Conservation (phyloP, 495 filamentous ascomycete genomes). For the Daldinia childiae region DNA sequence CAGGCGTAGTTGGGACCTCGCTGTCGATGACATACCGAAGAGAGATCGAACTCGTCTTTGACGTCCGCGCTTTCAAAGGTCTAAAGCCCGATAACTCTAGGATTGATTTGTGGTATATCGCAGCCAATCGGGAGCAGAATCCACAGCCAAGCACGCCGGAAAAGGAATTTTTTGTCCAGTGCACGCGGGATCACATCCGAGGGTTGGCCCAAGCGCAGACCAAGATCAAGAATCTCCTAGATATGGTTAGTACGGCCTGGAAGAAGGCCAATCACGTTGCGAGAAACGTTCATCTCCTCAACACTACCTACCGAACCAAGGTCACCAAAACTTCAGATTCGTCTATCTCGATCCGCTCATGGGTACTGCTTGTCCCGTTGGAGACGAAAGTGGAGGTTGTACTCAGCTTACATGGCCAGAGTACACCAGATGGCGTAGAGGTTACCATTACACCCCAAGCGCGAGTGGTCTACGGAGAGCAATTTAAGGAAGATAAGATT, state of each 20-base stretch:
- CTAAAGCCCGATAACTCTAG: constrained; percentile 39
- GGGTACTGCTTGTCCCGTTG: constrained; percentile 65
- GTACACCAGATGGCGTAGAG: constrained; percentile 49
- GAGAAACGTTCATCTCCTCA: constrained; percentile 64
- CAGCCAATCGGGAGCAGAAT: constrained; percentile 58
- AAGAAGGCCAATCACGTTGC: constrained; percentile 61
- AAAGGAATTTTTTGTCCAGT: constrained; percentile 76
- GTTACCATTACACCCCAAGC: constrained; percentile 59
- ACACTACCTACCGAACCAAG: constrained; percentile 62
- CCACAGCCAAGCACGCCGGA: constrained; percentile 60
- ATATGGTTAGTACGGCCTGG: constrained; percentile 67
- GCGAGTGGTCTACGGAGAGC: constrained; percentile 72
- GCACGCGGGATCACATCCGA: constrained; percentile 67
- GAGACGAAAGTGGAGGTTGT: constrained; percentile 68
- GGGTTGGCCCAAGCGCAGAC: constrained; percentile 60
- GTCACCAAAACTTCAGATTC: constrained; percentile 65
- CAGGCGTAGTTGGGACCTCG: constrained; percentile 63
- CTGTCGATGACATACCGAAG: constrained; percentile 81
- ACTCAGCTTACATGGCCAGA: constrained; percentile 50
- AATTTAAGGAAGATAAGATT: constrained; percentile 71
- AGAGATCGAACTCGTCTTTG: constrained; percentile 81
- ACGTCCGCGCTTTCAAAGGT: constrained; percentile 66
- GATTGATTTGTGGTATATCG: constrained; percentile 66
- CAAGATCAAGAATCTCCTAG: constrained; percentile 63
- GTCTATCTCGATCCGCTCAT: constrained; percentile 60